Percentiles rank a stretch among this genome's conserved stretches.
phyloP scores from a whole-genome alignment of 768 basidiomycete species.

The Boletus patriciae region DNA sequence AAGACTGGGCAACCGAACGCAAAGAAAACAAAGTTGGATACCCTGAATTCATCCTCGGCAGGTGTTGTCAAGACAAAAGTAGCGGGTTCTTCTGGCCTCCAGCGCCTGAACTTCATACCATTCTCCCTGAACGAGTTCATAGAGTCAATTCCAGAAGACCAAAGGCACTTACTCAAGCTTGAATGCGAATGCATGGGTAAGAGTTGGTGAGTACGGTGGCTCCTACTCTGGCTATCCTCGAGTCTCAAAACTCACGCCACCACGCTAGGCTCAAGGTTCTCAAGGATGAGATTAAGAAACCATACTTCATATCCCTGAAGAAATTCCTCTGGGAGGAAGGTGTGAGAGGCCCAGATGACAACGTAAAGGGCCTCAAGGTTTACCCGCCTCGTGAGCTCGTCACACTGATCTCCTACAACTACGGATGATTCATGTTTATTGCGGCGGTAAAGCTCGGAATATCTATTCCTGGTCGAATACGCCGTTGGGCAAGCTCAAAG shows the following conservation, averaged over 20 bases:
- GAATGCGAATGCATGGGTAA: conserved; percentile 75
- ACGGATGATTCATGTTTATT: conserved; percentile 6
- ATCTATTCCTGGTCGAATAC: conserved; percentile 94
- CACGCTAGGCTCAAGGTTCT: conserved; percentile 66
- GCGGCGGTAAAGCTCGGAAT: conserved; percentile 57
- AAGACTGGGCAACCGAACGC: conserved; percentile 30
- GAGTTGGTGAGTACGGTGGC: conserved; percentile 50
- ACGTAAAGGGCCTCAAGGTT: conserved; percentile 50
- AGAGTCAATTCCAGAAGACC: conserved; percentile 56
- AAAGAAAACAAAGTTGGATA: conserved; percentile 49
- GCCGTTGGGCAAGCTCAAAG: conserved; percentile 78
- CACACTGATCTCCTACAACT: conserved; percentile 28
- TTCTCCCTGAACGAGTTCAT: conserved; percentile 59
- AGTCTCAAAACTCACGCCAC: conserved; percentile 6
- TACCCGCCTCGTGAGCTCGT: conserved; percentile 68
- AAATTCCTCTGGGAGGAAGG: conserved; percentile 67
- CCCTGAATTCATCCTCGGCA: conserved; percentile 24
- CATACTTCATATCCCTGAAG: conserved; percentile 76
- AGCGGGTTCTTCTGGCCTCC: conserved; percentile 18
- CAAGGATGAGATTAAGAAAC: conserved; percentile 70
- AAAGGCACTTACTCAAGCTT: conserved; percentile 56
- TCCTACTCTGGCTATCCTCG: not conserved
- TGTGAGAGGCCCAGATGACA: conserved; percentile 52
- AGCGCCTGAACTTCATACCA: conserved; percentile 61
- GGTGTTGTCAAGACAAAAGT: conserved; percentile 13